phyloP scores from a whole-genome alignment of 306 rosid species.

The Mimosa pudica region DNA sequence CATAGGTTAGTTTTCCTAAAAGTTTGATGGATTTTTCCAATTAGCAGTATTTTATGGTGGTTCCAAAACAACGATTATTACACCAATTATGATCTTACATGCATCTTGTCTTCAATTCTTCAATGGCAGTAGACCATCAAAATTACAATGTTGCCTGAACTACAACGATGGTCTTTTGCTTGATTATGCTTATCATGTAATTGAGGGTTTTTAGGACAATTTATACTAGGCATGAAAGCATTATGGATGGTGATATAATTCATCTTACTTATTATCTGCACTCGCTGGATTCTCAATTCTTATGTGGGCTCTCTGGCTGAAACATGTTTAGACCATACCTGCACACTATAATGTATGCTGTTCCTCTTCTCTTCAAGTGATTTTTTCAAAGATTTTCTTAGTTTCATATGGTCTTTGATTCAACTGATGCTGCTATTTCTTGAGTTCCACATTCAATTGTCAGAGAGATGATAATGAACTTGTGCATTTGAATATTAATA shows the following conservation, averaged over 20 bases:
- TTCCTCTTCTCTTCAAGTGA: not conserved
- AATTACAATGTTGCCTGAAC: too few species aligned
- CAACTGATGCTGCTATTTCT: slow-evolving; percentile 11
- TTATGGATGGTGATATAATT: not conserved
- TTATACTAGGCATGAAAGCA: not conserved
- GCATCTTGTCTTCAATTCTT: not conserved
- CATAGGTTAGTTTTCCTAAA: not conserved
- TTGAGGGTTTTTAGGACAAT: not conserved
- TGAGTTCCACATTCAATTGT: slow-evolving; percentile 16
- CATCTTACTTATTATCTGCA: not conserved
- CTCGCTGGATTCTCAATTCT: not conserved
- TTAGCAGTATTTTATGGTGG: not conserved
- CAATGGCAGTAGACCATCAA: not conserved
- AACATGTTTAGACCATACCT: slow-evolving; percentile 25
- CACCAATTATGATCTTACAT: not conserved
- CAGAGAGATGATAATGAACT: slow-evolving; percentile 14
- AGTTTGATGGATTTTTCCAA: not conserved
- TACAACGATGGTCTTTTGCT: too few species aligned
- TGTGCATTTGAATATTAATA: slow-evolving; percentile 18
- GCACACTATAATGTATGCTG: not conserved
- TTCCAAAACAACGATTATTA: not conserved
- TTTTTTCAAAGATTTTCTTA: not conserved
- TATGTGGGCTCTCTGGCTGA: not conserved
- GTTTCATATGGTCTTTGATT: not conserved
- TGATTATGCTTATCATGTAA: too few species aligned